Evolutionary conservation across 1,284 basidiomycete species (phyloP), one percentile per base, ranked within the genome.

Genomic region (Apiotrichum sp.): DNA sequence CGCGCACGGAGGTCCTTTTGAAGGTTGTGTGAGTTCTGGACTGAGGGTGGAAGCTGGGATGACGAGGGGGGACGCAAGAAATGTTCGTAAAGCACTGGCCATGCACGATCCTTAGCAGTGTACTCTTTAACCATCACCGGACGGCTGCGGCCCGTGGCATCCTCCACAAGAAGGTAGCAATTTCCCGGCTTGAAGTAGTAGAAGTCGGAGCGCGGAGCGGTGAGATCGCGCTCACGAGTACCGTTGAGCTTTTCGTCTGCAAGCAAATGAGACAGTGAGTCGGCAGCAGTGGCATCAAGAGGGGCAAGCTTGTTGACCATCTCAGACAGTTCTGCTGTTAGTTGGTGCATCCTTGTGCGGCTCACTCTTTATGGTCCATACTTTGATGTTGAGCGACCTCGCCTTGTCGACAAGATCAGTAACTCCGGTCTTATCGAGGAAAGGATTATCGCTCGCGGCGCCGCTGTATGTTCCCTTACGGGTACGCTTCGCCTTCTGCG

Each of bases 91-190:
- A 83, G 65, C 5, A 78, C 67, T 0, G 83, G 82, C 80, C 81
- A 83, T 46, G 75, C 74, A n/a, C 77, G 72, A 10, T 77, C 73
- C 55, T 69, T 66, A 43, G 72, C 73, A 52, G 71, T 63, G 65
- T 80, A 83, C 65, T 83, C 80, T 57, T 80, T 79, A 56, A 76
- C 72, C 67, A 81, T 78, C 66, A 83, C 74, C 4, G 82, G 78
- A 32, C 80, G 77, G 64, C 80, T 76, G 53, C 93, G 87, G 58
- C 87, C 83, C 6, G 83, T 85, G 57, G 91, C 83, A 68, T 98
- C 96, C 72, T 98, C 93, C 32, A 98, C 84, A 42, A 98, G 81
- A 34, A 98, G 80, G 72, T 90, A 97, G 70, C 82, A 86, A 55
- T 82, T 84, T 47, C 83, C 81, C 53, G 86, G 85, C 34, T 83